Percentiles rank a stretch among this genome's conserved stretches.
Conservation (phyloP, 306 rosid genomes). For the Glycine soja region DNA sequence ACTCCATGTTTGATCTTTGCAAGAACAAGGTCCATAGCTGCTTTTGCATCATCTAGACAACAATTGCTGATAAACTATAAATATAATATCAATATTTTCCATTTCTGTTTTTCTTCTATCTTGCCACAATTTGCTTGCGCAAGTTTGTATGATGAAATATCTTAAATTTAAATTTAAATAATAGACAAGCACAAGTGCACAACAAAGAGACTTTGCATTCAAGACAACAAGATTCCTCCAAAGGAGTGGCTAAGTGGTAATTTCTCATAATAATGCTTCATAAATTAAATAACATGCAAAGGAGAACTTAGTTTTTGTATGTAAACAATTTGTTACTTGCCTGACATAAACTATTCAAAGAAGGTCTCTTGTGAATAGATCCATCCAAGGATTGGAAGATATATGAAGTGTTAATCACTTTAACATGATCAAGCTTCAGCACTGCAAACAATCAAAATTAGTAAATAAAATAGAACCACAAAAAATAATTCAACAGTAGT, state of each 20-base stretch:
- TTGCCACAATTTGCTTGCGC: constrained; percentile 7
- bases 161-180: constrained; percentile 11
- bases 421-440: constrained; percentile 72
- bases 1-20: constrained; percentile 69
- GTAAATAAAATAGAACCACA: constrained; percentile 29
- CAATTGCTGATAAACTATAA: constrained; percentile 21
- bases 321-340: constrained; percentile 56
- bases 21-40: constrained; percentile 94
- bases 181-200: neutral
- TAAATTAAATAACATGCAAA: constrained; percentile 14
- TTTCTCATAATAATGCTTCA: constrained; percentile 10
- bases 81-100: neutral
- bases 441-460: constrained; percentile 54
- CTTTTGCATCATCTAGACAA: constrained; percentile 82
- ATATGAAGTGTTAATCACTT: constrained; percentile 85
- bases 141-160: constrained; percentile 19
- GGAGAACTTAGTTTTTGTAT: constrained; percentile 1
- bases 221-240: constrained; percentile 25
- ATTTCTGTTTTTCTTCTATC: neutral
- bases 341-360: constrained; percentile 83
- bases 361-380: constrained; percentile 64
- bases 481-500: constrained; percentile 19
- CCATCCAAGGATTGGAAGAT: constrained; percentile 65
- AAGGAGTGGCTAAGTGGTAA: constrained; percentile 3
- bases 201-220: neutral